Percentiles rank a stretch among this genome's conserved stretches.
Conservation (phyloP, 345 rosid genomes). For the Eucalyptus polybractea region DNA sequence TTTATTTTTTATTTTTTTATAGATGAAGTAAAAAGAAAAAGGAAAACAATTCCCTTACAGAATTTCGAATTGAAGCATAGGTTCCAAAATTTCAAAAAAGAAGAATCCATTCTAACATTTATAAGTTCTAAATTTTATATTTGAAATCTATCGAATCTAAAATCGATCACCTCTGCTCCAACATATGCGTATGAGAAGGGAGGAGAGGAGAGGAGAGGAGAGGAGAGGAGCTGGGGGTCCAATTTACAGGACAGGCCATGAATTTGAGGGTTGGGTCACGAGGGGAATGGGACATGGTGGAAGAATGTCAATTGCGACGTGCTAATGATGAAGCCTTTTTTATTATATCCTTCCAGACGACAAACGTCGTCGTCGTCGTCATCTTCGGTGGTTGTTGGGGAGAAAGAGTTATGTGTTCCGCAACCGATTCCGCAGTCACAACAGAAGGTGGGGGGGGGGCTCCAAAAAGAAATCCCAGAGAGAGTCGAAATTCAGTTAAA, state of each 20-base stretch:
- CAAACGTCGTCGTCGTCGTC: background rate
- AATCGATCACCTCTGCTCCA: fast-evolving
- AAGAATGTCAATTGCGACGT: background rate
- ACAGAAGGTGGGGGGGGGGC: too few species aligned
- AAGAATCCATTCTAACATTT: fast-evolving
- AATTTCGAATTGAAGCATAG: too few species aligned
- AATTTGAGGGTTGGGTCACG: background rate
- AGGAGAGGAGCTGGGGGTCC: background rate
- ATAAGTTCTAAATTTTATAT: too few species aligned
- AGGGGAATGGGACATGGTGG: background rate
- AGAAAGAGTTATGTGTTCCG: fast-evolving
- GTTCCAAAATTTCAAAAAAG: too few species aligned
- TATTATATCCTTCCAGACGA: background rate
- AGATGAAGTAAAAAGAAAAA: background rate
- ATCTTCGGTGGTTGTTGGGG: background rate
- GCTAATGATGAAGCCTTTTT: background rate
- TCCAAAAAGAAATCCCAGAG: too few species aligned
- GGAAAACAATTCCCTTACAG: background rate
- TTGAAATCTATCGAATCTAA: too few species aligned
- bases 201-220: too few species aligned
- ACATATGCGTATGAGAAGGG: background rate
- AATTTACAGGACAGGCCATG: background rate
- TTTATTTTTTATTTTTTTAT: too few species aligned
- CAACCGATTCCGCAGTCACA: too few species aligned
- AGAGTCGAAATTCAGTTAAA: background rate